Conservation (phyloP, 192 early-diverging fungal genomes). For the Backusella circina region DNA sequence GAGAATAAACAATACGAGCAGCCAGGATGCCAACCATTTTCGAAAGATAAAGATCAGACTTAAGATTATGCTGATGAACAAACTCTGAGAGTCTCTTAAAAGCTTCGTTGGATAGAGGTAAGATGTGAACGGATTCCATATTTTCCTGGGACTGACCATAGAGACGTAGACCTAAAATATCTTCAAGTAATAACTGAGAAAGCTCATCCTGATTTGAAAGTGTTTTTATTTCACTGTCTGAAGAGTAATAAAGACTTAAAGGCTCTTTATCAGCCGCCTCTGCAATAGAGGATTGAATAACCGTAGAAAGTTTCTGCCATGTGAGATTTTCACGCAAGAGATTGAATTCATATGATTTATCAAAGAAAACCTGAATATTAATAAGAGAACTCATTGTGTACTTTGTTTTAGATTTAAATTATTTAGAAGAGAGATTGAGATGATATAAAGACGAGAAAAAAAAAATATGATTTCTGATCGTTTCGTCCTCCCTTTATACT, state of each 20-base stretch:
- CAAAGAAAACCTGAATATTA: background rate
- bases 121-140: background rate
- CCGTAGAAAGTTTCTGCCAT: background rate
- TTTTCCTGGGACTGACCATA: background rate
- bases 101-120: background rate
- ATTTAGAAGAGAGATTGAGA: no score
- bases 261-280: background rate
- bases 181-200: background rate
- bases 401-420: background rate
- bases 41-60: background rate
- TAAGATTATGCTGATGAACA: background rate
- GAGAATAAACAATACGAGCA: background rate
- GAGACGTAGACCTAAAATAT: background rate
- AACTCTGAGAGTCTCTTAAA: background rate
- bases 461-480: no score
- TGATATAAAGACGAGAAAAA: no score
- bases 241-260: background rate
- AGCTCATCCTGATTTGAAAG: background rate
- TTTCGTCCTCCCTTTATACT: no score
- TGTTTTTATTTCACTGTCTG: background rate
- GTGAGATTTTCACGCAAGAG: background rate
- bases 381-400: background rate
- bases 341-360: background rate
- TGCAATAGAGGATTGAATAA: background rate
- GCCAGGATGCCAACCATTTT: background rate